Percentiles rank a stretch among this genome's conserved stretches.
These are phyloP conservation scores for Trichoderma reesei DNA, from an alignment of 495 filamentous ascomycete species.

Conservation along the genomic window DNA sequence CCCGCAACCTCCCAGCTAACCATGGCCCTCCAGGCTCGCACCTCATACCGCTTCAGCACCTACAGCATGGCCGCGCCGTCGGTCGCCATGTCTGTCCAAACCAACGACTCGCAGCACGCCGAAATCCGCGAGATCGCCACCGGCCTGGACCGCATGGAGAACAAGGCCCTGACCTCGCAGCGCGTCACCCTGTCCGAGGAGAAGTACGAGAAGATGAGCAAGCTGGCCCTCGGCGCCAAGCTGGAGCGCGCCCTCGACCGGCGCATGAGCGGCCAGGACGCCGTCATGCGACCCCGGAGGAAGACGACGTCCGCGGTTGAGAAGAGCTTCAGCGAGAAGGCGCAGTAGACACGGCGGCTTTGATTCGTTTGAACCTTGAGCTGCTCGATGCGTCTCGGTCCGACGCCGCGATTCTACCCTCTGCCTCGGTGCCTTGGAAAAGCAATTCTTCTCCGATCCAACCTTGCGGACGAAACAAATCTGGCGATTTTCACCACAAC, in stretches of 20 bases:
- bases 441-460: no score
- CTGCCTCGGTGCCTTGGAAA: no score
- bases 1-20: background rate
- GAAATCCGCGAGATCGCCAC: constrained; percentile 77
- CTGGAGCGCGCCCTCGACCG: constrained; percentile 72
- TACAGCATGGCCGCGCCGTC: constrained; percentile 62
- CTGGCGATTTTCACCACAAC: no score
- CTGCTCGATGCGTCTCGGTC: no score
- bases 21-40: constrained; percentile 39
- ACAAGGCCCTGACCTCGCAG: constrained; percentile 75
- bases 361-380: no score
- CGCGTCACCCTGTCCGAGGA: constrained; percentile 73
- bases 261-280: constrained; percentile 87
- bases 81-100: constrained; percentile 51
- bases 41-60: constrained; percentile 71
- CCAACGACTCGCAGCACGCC: constrained; percentile 49
- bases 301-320: constrained; percentile 16
- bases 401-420: no score
- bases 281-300: constrained; percentile 58
- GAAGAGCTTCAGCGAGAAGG: constrained; percentile 7
- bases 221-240: constrained; percentile 31
- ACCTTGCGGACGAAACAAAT: no score
- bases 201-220: constrained; percentile 62
- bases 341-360: constrained; percentile 11
- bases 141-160: constrained; percentile 81